phyloP scores from a whole-genome alignment of 2,329 filamentous ascomycete species.

The Allantophomopsis lycopodina region DNA sequence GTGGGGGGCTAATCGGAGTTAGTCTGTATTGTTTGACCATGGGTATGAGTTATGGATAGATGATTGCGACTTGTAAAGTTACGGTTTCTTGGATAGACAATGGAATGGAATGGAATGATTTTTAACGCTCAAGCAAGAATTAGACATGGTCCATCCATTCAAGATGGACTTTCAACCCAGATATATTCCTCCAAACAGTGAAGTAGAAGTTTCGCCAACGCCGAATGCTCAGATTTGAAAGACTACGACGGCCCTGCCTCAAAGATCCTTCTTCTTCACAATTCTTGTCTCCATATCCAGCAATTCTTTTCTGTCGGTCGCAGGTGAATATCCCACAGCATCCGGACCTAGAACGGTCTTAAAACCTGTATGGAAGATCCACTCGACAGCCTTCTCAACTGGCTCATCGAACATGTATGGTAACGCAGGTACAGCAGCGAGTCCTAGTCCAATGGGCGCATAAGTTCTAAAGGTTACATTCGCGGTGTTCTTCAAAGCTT shows the following conservation, averaged over 20 bases:
- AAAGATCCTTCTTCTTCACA: conserved; percentile 9
- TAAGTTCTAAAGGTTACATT: conserved; percentile 67
- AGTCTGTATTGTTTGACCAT: too few species aligned
- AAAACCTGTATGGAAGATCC: conserved; percentile 75
- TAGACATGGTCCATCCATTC: too few species aligned
- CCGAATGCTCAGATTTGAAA: too few species aligned
- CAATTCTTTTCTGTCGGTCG: conserved; percentile 35
- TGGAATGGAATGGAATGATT: too few species aligned
- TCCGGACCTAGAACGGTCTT: conserved; percentile 51
- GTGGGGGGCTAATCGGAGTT: too few species aligned
- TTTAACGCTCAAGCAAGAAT: too few species aligned
- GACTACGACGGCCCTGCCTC: neutral
- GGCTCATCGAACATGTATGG: conserved; percentile 82
- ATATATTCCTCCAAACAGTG: too few species aligned
- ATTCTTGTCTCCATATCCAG: conserved; percentile 20
- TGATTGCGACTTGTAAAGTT: too few species aligned
- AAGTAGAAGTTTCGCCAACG: too few species aligned
- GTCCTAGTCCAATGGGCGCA: conserved; percentile 76
- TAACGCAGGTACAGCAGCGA: conserved; percentile 68
- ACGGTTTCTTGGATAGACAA: too few species aligned
- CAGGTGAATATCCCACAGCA: conserved; percentile 39
- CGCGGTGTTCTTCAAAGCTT: conserved; percentile 72
- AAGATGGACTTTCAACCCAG: too few species aligned
- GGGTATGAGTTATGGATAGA: too few species aligned
- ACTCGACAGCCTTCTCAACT: conserved; percentile 85